phyloP scores from a whole-genome alignment of 2,329 filamentous ascomycete species.

The Aspergillus novofumigatus region DNA sequence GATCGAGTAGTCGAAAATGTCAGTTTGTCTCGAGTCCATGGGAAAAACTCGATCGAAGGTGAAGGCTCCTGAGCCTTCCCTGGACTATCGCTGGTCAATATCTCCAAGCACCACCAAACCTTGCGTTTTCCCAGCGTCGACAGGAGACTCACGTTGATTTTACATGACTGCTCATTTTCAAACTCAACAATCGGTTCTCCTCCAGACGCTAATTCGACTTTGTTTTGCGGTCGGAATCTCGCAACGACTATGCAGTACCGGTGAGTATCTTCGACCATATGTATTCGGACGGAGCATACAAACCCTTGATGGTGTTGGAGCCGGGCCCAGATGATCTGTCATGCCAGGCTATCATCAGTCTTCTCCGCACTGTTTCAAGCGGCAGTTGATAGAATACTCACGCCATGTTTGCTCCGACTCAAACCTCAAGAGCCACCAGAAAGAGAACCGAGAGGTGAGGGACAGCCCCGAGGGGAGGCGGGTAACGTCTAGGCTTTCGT shows the following conservation, averaged over 20 bases:
- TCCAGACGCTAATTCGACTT: conserved; percentile 82
- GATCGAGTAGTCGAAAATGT: conserved; percentile 98
- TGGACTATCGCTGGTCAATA: conserved; percentile 56
- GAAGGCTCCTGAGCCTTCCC: conserved; percentile 77
- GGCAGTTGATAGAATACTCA: conserved; percentile 30
- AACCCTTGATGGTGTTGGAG: conserved; percentile 54
- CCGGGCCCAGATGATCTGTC: conserved; percentile 28
- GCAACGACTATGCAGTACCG: conserved; percentile 68
- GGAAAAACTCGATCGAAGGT: conserved; percentile 98
- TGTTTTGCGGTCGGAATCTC: conserved; percentile 96
- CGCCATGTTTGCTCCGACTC: conserved; percentile 42
- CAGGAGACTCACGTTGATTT: conserved; percentile 62
- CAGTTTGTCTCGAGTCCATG: conserved; percentile 82
- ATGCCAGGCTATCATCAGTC: conserved; percentile 16
- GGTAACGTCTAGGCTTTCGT: conserved; percentile 7
- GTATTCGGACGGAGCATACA: conserved; percentile 15
- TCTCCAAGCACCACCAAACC: background rate
- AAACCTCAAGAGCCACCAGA: conserved; percentile 3
- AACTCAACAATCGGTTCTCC: conserved; percentile 91
- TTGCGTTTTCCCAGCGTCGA: background rate
- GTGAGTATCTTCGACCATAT: conserved; percentile 41
- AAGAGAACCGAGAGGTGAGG: conserved; percentile 10
- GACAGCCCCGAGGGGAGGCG: conserved; percentile 24
- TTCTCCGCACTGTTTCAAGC: conserved; percentile 9
- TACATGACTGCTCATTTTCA: conserved; percentile 82